Evolutionary conservation across 75 land plant genomes (phyloP).

Genomic region (Picea sitchensis): DNA sequence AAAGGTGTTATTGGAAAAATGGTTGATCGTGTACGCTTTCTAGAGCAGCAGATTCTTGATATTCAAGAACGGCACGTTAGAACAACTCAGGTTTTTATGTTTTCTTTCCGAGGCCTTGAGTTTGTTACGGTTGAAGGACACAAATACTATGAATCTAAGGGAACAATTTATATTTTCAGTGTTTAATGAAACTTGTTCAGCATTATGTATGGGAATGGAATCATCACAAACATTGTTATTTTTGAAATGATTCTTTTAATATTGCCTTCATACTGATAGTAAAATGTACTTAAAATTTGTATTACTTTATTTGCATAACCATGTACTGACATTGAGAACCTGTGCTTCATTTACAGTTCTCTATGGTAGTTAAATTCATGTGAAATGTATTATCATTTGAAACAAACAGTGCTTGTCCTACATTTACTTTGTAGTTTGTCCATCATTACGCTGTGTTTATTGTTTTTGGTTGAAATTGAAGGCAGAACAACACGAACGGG

Average conservation of each 20-base stretch:
- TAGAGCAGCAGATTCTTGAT: slow-evolving; percentile 68
- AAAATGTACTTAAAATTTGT: not conserved
- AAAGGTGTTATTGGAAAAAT: slow-evolving; percentile 31
- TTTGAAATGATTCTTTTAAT: not conserved
- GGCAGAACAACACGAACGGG: slow-evolving; percentile 67
- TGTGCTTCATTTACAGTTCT: not conserved
- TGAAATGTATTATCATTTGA: not conserved
- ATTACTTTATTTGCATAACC: not conserved
- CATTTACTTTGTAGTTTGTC: not conserved
- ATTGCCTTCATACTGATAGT: not conserved
- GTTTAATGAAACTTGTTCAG: not conserved
- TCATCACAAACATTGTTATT: not conserved
- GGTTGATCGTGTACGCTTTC: slow-evolving; percentile 22
- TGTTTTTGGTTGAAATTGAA: slow-evolving; percentile 15
- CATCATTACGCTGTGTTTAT: not conserved
- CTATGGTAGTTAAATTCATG: too few species aligned
- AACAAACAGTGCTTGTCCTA: not conserved
- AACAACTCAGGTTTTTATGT: slow-evolving; percentile 62
- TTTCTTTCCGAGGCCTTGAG: not conserved
- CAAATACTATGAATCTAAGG: not conserved
- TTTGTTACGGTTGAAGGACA: not conserved
- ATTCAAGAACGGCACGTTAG: slow-evolving; percentile 55
- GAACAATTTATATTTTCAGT: not conserved
- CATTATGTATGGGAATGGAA: not conserved
- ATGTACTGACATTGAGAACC: not conserved